These are phyloP conservation scores for Blechomonas ayalai DNA, from an alignment of 208 protist genomes.

Conservation along the genomic window DNA sequence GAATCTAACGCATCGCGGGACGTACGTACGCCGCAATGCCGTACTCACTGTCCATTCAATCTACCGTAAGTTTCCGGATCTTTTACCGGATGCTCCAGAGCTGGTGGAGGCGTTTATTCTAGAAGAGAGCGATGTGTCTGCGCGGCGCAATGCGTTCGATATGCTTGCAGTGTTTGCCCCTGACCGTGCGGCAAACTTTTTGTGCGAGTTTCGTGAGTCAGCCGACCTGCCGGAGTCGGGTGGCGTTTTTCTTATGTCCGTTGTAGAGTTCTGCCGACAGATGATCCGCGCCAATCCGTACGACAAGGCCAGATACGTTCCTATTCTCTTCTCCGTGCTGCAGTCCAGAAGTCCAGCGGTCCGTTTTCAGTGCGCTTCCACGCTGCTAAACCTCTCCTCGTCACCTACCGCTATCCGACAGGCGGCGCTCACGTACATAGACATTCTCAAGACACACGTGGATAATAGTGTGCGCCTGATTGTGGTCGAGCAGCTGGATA, in stretches of 20 bases:
- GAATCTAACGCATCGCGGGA: slow-evolving; percentile 92
- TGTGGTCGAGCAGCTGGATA: slow-evolving; percentile 93
- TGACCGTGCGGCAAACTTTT: slow-evolving; percentile 91
- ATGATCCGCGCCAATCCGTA: slow-evolving; percentile 77
- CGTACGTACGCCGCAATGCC: slow-evolving; percentile 97
- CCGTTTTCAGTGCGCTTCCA: slow-evolving; percentile 93
- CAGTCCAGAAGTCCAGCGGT: slow-evolving; percentile 91
- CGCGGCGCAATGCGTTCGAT: slow-evolving; percentile 96
- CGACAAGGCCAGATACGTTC: slow-evolving; percentile 92
- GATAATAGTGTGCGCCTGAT: slow-evolving; percentile 99
- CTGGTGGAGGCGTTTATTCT: slow-evolving; percentile 92
- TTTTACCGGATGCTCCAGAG: slow-evolving; percentile 97
- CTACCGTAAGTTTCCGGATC: slow-evolving; percentile 88
- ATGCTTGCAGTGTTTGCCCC: slow-evolving; percentile 96
- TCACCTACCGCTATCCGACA: slow-evolving; percentile 94
- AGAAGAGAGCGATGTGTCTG: slow-evolving; percentile 85
- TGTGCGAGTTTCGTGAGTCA: slow-evolving; percentile 86
- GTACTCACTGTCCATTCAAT: slow-evolving; percentile 95
- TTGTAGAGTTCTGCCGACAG: slow-evolving; percentile 79
- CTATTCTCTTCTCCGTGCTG: slow-evolving; percentile 93
- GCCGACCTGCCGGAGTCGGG: slow-evolving; percentile 63
- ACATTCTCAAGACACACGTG: slow-evolving; percentile 89
- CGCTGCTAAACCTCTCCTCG: slow-evolving; percentile 92
- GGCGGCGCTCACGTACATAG: slow-evolving; percentile 88
- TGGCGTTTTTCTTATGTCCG: slow-evolving; percentile 90